Percentiles rank a stretch among this genome's conserved stretches.
These are phyloP conservation scores for Pythium dissimile DNA, from an alignment of 352 stramenopile species.

Conservation along the genomic window DNA sequence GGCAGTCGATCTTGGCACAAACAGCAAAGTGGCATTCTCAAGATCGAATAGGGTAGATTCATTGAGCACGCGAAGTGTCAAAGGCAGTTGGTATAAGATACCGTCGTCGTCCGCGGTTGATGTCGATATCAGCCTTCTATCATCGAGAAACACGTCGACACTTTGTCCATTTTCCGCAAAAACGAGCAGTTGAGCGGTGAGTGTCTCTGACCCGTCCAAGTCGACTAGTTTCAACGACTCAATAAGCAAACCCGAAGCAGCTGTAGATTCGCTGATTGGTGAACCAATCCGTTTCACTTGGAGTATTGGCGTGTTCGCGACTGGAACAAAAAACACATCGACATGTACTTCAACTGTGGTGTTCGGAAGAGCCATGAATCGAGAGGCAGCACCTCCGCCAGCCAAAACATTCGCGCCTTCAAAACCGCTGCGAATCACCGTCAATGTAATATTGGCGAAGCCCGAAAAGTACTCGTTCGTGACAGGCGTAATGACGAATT, in stretches of 20 bases:
- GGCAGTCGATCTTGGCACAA: not conserved
- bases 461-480: conserved; percentile 23
- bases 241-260: not conserved
- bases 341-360: conserved; percentile 10
- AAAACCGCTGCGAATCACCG: conserved; percentile 22
- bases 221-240: not conserved
- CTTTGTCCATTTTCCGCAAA: not conserved
- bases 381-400: not conserved
- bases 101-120: too few relatives aligned
- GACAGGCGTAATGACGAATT: not conserved
- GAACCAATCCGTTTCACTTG: not conserved
- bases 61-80: not conserved
- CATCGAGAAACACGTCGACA: conserved; percentile 10
- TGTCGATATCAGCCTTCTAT: not conserved
- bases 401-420: not conserved
- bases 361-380: conserved; percentile 12
- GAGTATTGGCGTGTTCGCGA: conserved; percentile 1
- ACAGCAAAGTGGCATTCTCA: conserved; percentile 1
- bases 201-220: conserved; percentile 8
- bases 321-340: conserved; percentile 14
- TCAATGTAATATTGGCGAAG: conserved; percentile 20
- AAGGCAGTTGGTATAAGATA: too few relatives aligned
- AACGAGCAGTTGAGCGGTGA: not conserved
- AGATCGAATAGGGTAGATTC: not conserved
- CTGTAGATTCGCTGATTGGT: not conserved